phyloP scores from a whole-genome alignment of 768 basidiomycete species.

The Lepiota venenata region DNA sequence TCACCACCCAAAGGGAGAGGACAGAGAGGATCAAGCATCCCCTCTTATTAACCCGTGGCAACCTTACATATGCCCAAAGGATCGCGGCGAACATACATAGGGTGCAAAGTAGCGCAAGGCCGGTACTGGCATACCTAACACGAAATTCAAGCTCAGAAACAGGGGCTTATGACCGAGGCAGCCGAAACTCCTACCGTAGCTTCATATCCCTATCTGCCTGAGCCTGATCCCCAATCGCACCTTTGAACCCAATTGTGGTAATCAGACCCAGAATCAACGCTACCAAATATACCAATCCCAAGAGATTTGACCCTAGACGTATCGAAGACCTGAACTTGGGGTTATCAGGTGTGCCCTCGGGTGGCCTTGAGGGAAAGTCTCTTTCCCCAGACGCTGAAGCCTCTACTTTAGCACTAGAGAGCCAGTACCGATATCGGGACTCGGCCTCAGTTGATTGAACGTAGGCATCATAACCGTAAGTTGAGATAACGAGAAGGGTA shows the following conservation, averaged over 20 bases:
- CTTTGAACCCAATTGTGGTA: constrained; percentile 21
- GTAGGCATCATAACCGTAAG: constrained; percentile 12
- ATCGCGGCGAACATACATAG: constrained; percentile 4
- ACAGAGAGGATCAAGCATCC: constrained; percentile 19
- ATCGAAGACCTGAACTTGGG: constrained; percentile 23
- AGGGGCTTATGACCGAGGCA: not conserved
- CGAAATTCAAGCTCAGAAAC: not conserved
- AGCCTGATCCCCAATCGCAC: constrained; percentile 15
- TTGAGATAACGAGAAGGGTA: constrained; percentile 9
- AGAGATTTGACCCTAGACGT: constrained; percentile 25
- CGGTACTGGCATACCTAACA: constrained; percentile 19
- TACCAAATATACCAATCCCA: constrained; percentile 26
- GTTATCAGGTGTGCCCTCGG: constrained; percentile 28
- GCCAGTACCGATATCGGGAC: constrained; percentile 12
- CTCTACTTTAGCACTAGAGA: constrained; percentile 27
- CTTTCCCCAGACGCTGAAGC: constrained; percentile 31
- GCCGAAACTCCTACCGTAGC: constrained; percentile 16
- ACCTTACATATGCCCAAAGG: not conserved
- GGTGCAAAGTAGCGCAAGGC: constrained; percentile 13
- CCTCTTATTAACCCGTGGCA: constrained; percentile 11
- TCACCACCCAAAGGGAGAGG: constrained; percentile 28
- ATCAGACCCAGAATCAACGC: constrained; percentile 28
- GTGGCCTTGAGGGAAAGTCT: constrained; percentile 18
- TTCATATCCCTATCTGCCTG: constrained; percentile 17
- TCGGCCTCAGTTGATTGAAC: constrained; percentile 11